Evolutionary conservation across 176 grass and related monocot species (phyloP), one percentile per base, ranked within the genome.

Genomic region (Melocanna baccifera): DNA sequence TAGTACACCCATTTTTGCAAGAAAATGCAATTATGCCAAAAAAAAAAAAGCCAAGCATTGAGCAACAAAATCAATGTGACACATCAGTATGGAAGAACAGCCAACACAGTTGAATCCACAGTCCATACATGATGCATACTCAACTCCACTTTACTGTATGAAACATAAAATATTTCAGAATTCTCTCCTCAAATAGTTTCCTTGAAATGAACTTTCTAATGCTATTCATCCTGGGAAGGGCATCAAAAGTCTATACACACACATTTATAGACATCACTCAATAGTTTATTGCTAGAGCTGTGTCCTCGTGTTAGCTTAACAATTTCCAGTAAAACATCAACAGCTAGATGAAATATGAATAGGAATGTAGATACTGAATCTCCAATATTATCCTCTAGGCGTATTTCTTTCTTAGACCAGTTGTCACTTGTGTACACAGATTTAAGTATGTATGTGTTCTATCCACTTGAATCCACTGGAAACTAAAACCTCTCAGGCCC

Each of bases 21-120:
- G 16, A 9, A 30, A 75, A 88, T 84, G 58, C 81, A 84, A 88
- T n/a, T 20, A 48, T 66, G 39, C 26, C 18, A 51, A 73, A 8
- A 79, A 64, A 28, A 26, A n/a, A n/a, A n/a, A n/a, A n/a, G n/a
- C n/a, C 30, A 29, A 53, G 37, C 43, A 7, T 48, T 69, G n/a
- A 77, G 72, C 2, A 82, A 51, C 28, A 61, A 10, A 0, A 71
- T 70, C 11, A n/a, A 41, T 40, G 46, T 19, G 12, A 32, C 47
- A 52, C 36, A 46, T 63, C 26, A 69, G n/a, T 51, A 78, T 71
- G 57, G 23, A 42, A 2, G 3, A 64, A 78, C 55, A 80, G 18
- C 45, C 8, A 29, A 62, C 12, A 14, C 25, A 81, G 2, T 3
- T 43, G 64, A 64, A 84, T 76, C 30, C 46, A 20, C 14, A 29